phyloP scores from a whole-genome alignment of 2,329 filamentous ascomycete genomes.

The Ophiostoma quercus region DNA sequence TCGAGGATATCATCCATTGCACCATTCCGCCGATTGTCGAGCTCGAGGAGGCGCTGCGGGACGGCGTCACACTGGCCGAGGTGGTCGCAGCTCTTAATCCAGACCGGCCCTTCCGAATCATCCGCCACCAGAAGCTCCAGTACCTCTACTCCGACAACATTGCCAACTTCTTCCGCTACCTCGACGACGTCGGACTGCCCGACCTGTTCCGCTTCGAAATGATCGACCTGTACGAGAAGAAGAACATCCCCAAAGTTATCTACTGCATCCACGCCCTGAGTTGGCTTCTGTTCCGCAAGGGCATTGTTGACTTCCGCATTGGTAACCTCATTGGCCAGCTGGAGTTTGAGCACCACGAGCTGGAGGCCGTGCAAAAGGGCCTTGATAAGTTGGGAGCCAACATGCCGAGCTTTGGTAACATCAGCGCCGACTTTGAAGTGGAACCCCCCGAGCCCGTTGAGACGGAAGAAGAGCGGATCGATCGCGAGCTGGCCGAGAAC shows the following conservation, averaged over 20 bases:
- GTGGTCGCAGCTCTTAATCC: conserved; percentile 86
- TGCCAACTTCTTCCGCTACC: conserved; percentile 87
- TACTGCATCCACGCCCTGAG: conserved; percentile 97
- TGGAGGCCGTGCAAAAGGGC: conserved; percentile 94
- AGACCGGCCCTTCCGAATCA: conserved; percentile 71
- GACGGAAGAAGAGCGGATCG: conserved; percentile 82
- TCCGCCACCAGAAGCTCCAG: conserved; percentile 77
- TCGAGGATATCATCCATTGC: conserved; percentile 81
- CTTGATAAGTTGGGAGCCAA: conserved; percentile 90
- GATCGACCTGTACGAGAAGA: conserved; percentile 98
- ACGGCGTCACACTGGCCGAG: conserved; percentile 92
- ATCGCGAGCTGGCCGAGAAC: conserved; percentile 74
- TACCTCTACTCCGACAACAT: conserved; percentile 98
- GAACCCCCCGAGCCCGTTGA: conserved; percentile 73
- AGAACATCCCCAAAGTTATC: conserved; percentile 98
- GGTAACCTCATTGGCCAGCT: conserved; percentile 94
- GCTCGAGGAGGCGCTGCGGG: conserved; percentile 82
- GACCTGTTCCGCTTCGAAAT: conserved; percentile 96
- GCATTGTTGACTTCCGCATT: conserved; percentile 91
- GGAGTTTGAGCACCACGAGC: conserved; percentile 94
- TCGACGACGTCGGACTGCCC: conserved; percentile 85
- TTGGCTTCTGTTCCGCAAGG: conserved; percentile 93
- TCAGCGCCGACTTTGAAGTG: conserved; percentile 91
- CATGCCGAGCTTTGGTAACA: conserved; percentile 97
- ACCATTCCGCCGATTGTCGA: conserved; percentile 88